These are phyloP conservation scores for Saccharum officinarum DNA, from an alignment of 176 grass and related monocot genomes.

Conservation along the genomic window DNA sequence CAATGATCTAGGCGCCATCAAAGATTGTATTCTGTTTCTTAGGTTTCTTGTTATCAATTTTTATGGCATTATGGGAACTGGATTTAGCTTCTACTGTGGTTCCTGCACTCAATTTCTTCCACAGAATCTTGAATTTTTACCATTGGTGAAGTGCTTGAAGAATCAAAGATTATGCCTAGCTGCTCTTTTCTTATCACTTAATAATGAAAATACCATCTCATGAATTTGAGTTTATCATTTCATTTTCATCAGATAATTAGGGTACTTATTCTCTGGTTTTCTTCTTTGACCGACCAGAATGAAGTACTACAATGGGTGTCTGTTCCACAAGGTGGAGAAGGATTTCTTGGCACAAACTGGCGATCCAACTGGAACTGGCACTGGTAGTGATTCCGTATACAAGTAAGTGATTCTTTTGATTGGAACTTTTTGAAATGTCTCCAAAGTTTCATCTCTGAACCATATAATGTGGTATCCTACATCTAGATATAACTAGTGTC, in stretches of 20 bases:
- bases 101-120: background rate
- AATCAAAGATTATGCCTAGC: background rate
- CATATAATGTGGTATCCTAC: background rate
- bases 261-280: constrained; percentile 11
- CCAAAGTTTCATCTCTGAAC: background rate
- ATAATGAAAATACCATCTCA: background rate
- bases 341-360: constrained; percentile 96
- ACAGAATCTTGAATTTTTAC: background rate
- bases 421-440: background rate
- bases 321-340: constrained; percentile 98
- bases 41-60: background rate
- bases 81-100: background rate
- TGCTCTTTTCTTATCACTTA: background rate
- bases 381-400: constrained; percentile 81
- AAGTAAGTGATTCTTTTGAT: constrained; percentile 55
- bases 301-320: constrained; percentile 94
- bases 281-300: constrained; percentile 51
- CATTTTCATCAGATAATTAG: background rate
- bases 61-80: background rate
- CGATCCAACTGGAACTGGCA: constrained; percentile 77
- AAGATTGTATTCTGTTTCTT: background rate
- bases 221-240: background rate
- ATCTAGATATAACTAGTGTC: background rate
- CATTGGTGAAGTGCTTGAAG: background rate
- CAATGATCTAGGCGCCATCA: background rate